Conservation (phyloP, 192 early-diverging fungal genomes). For the Coemansia sp. region DNA sequence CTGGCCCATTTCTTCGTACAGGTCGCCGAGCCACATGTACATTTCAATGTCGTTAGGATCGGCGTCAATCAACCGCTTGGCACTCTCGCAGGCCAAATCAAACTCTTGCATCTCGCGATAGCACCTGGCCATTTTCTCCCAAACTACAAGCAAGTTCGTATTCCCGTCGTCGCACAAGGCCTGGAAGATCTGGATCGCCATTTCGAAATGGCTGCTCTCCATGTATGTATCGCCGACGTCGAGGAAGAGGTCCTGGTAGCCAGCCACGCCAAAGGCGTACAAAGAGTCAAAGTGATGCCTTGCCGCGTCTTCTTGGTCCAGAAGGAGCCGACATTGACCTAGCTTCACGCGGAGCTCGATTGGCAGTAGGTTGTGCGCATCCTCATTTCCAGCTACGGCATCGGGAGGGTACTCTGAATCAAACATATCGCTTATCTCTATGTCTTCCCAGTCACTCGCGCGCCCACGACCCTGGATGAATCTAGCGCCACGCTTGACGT, state of each 20-base stretch:
- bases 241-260: slow-evolving; percentile 40
- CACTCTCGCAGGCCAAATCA: slow-evolving; percentile 58
- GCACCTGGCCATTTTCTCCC: slow-evolving; percentile 65
- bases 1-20: slow-evolving; percentile 66
- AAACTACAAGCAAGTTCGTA: slow-evolving; percentile 43
- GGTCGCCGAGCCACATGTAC: slow-evolving; percentile 61
- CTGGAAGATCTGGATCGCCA: slow-evolving; percentile 35
- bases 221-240: slow-evolving; percentile 38
- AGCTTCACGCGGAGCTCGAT: slow-evolving; percentile 86
- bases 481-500: slow-evolving; percentile 72
- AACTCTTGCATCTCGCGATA: slow-evolving; percentile 62
- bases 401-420: slow-evolving; percentile 65
- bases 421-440: slow-evolving; percentile 56
- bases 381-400: slow-evolving; percentile 13
- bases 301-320: slow-evolving; percentile 71
- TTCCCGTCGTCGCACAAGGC: slow-evolving; percentile 8
- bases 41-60: slow-evolving; percentile 62
- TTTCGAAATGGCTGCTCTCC: slow-evolving; percentile 16
- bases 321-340: slow-evolving; percentile 74
- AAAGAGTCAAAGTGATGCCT: slow-evolving; percentile 43
- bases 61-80: slow-evolving; percentile 54
- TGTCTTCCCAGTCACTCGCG: slow-evolving; percentile 63
- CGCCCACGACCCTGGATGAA: slow-evolving; percentile 70
- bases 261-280: slow-evolving; percentile 37
- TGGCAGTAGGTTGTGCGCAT: slow-evolving; percentile 59